Evolutionary conservation across 441 rosid species (phyloP).

Genomic region (Gossypium trilobum): DNA sequence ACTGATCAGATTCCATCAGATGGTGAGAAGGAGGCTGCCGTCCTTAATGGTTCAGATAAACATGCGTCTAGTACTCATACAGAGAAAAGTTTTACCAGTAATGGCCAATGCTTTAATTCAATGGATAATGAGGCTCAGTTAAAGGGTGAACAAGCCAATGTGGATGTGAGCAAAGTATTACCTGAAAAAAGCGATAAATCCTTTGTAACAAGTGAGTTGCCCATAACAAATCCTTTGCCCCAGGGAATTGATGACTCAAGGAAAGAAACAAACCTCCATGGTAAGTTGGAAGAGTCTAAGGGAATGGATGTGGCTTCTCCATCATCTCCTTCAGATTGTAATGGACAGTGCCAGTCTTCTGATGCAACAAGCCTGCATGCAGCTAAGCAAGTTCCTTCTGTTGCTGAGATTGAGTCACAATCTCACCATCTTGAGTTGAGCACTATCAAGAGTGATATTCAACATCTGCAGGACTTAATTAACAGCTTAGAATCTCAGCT

Average conservation of each 20-base stretch:
- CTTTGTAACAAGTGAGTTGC: constrained; percentile 25
- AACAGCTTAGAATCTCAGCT: constrained; percentile 54
- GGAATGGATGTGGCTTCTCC: constrained; percentile 23
- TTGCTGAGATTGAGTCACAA: constrained; percentile 44
- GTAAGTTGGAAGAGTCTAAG: constrained; percentile 28
- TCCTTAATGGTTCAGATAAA: constrained; percentile 27
- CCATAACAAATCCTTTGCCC: constrained; percentile 31
- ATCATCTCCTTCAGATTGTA: constrained; percentile 23
- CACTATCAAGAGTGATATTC: constrained; percentile 46
- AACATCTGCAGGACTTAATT: constrained; percentile 52
- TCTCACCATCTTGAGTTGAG: constrained; percentile 46
- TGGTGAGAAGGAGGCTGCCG: constrained; percentile 26
- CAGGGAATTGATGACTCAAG: constrained; percentile 26
- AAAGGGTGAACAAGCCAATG: constrained; percentile 25
- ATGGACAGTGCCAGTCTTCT: constrained; percentile 26
- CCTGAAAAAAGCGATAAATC: constrained; percentile 32
- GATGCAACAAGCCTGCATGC: constrained; percentile 25
- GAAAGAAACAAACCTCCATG: constrained; percentile 26
- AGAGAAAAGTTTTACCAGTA: constrained; percentile 23
- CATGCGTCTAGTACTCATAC: constrained; percentile 18
- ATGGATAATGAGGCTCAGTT: constrained; percentile 16
- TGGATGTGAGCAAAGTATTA: constrained; percentile 25
- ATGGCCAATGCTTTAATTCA: constrained; percentile 14
- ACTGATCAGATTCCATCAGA: constrained; percentile 30
- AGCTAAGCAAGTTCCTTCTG: constrained; percentile 31